These are phyloP conservation scores for Odonthalia washingtoniensis DNA, from an alignment of 31 red algal species.

Conservation along the genomic window DNA sequence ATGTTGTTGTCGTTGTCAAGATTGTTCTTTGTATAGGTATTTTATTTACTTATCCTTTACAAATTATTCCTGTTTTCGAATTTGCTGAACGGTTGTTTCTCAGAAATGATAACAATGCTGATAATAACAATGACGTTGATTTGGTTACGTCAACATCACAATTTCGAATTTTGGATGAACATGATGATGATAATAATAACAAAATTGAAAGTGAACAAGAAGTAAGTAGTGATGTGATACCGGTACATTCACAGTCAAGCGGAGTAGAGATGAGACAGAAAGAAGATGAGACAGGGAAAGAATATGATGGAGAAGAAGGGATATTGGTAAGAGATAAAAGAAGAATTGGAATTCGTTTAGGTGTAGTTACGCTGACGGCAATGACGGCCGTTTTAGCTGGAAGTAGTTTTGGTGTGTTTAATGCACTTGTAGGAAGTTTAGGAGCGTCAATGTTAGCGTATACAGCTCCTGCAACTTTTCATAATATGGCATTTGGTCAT, in stretches of 20 bases:
- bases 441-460: slow-evolving; percentile 89
- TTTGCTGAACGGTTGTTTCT: slow-evolving; percentile 63
- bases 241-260: slow-evolving; percentile 1
- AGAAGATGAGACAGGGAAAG: not conserved
- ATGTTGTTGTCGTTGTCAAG: slow-evolving; percentile 75
- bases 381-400: slow-evolving; percentile 85
- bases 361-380: slow-evolving; percentile 72
- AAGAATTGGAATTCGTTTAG: slow-evolving; percentile 55
- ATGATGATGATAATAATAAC: not conserved
- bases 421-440: slow-evolving; percentile 83
- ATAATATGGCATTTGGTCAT: slow-evolving; percentile 65
- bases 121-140: not conserved
- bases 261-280: not conserved
- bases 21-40: slow-evolving; percentile 84
- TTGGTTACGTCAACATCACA: not conserved
- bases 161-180: not conserved
- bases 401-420: slow-evolving; percentile 85
- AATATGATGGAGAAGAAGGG: not conserved
- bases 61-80: slow-evolving; percentile 88
- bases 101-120: not conserved
- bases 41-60: slow-evolving; percentile 90
- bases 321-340: slow-evolving; percentile 68
- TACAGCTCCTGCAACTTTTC: slow-evolving; percentile 76
- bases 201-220: not conserved
- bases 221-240: not conserved